A percentile compares a stretch with the other conserved stretches of the same genome.
phyloP scores from a whole-genome alignment of 768 basidiomycete genomes.

The Pisolithus orientalis region DNA sequence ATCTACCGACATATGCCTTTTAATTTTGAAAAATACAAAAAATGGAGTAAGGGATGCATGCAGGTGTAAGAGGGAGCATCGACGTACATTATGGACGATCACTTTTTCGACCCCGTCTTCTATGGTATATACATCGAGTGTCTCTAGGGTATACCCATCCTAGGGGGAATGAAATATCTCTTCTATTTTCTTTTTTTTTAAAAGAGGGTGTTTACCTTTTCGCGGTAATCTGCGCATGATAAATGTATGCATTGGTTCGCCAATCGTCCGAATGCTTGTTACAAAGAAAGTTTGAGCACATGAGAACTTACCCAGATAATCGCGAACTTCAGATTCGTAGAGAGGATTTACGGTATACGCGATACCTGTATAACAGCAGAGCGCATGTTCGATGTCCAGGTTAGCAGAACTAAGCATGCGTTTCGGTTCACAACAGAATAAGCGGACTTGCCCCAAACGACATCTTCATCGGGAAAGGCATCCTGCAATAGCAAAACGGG shows the following conservation, averaged over 20 bases:
- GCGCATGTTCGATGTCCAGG: not conserved
- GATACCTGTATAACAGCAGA: slow-evolving; percentile 42
- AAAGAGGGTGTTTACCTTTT: slow-evolving; percentile 50
- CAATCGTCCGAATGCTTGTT: not conserved
- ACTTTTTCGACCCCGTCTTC: slow-evolving; percentile 45
- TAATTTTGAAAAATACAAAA: slow-evolving; percentile 12
- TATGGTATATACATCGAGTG: slow-evolving; percentile 63
- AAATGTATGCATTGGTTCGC: not conserved
- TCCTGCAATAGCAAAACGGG: slow-evolving; percentile 15
- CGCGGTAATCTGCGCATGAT: slow-evolving; percentile 61
- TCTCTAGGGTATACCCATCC: slow-evolving; percentile 71
- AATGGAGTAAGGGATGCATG: not conserved
- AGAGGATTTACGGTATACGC: slow-evolving; percentile 83
- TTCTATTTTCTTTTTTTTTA: not conserved
- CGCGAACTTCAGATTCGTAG: slow-evolving; percentile 69
- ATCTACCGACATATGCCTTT: slow-evolving; percentile 46
- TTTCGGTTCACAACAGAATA: not conserved
- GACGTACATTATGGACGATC: slow-evolving; percentile 47
- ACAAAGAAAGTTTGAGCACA: not conserved
- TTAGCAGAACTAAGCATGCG: not conserved
- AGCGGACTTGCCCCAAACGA: slow-evolving; percentile 56
- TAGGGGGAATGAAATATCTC: too few species aligned
- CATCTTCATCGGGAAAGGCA: slow-evolving; percentile 26
- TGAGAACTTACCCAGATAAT: slow-evolving; percentile 62
- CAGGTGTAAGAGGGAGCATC: not conserved